Base-by-base conservation (phyloP, 2,329 filamentous ascomycete species). In the Fusarium papillatum region DNA sequence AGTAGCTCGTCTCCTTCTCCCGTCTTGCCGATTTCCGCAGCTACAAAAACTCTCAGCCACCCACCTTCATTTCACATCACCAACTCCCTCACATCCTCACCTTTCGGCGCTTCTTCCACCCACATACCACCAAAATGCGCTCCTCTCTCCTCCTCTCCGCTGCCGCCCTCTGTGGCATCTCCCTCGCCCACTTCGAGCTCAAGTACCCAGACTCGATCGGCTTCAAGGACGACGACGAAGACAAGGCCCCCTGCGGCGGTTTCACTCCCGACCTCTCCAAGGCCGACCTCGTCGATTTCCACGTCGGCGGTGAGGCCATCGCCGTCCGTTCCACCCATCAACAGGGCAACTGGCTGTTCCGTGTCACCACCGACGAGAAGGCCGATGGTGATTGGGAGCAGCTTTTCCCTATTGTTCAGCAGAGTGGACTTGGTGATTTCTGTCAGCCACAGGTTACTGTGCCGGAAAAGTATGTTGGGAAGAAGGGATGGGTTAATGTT, bases 301-400 rank as follows among this genome's bases (percentile, higher is more conserved):
- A 91, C 79, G 88, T 92, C 70, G 89, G 84, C 76, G 90, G 90
- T 76, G 88, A 91, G 75, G 83, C 87, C 68, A 83, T 92, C 39
- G 85, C 86, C 70, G 79, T 88, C 62, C 82, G 81, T 10, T 84
- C 87, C 10, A 86, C 85, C 5, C 91, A 93, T 78, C 84, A 88
- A 5, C 85, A 90, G 79, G 83, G 85, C 75, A 89, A 85, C 66
- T 92, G 87, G 88, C 85, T 92, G 19, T 89, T 90, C 84, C 90
- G 91, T 72, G 88, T 87, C 73, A 92, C 90, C 16, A 84, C 87
- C 24, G 90, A 90, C 76, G 77, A 83, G 60, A 84, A 84, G 14
- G 87, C 85, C 53, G 78, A 80, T 55, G 82, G 84, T 24, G 88
- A 87, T 79, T 92, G 90, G 90, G 87, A 88, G 31, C 84, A 90